Conservation (phyloP, 2,329 filamentous ascomycete species). For the Lithohypha guttulata region DNA sequence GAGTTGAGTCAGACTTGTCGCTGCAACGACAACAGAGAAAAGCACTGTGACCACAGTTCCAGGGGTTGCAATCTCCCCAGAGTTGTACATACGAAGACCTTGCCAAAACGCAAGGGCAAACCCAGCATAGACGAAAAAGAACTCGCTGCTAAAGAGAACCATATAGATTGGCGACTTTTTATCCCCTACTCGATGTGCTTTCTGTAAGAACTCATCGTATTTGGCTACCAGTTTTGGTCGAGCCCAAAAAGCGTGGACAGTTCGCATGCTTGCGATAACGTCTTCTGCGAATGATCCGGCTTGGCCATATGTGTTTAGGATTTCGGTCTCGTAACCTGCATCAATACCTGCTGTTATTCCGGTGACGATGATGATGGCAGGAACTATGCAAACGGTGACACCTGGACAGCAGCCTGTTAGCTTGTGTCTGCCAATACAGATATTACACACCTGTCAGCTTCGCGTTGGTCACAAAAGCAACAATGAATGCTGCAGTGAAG, state of each 20-base stretch:
- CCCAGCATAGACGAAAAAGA: slow-evolving; percentile 24
- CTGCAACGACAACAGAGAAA: slow-evolving; percentile 26
- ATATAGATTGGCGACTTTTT: slow-evolving; percentile 20
- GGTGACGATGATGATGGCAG: slow-evolving; percentile 14
- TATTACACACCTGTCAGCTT: slow-evolving; percentile 23
- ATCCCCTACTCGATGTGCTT: slow-evolving; percentile 11
- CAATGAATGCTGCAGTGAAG: slow-evolving; percentile 21
- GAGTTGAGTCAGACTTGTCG: slow-evolving; percentile 30
- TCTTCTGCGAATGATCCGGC: slow-evolving; percentile 20
- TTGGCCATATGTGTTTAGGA: slow-evolving; percentile 19
- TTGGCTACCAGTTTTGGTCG: slow-evolving; percentile 14
- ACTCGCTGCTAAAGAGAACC: slow-evolving; percentile 18
- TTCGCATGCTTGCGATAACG: slow-evolving; percentile 16
- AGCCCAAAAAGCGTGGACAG: slow-evolving; percentile 22
- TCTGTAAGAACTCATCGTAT: slow-evolving; percentile 19
- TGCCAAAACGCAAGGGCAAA: slow-evolving; percentile 27
- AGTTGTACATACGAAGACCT: slow-evolving; percentile 23
- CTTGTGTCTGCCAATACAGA: no score
- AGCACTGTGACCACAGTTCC: slow-evolving; percentile 21
- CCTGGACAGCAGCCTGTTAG: no score
- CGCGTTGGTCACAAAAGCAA: slow-evolving; percentile 22
- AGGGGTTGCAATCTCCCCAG: slow-evolving; percentile 19
- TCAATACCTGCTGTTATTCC: slow-evolving; percentile 16
- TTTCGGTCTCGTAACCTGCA: slow-evolving; percentile 14
- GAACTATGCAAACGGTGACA: slow-evolving; percentile 19